These are phyloP conservation scores for Aspergillus conjunctus DNA, from an alignment of 495 filamentous ascomycete genomes.

Conservation along the genomic window DNA sequence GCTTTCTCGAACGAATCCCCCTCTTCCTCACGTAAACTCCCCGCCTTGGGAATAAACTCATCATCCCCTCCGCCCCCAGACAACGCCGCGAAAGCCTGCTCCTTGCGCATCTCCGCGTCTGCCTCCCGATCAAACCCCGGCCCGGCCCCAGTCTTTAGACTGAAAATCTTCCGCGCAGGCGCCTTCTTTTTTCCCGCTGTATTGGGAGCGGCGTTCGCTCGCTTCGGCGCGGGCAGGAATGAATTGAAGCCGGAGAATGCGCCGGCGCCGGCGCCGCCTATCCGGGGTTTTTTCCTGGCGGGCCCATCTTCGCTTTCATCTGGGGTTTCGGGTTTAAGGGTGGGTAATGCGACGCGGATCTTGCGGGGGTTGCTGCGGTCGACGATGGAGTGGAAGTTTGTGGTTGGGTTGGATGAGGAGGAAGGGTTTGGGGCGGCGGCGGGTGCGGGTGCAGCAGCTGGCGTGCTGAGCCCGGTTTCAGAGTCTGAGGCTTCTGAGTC, in stretches of 20 bases:
- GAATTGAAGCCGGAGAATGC: constrained; percentile 79
- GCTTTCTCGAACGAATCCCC: constrained; percentile 5
- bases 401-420: constrained; percentile 44
- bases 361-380: constrained; percentile 79
- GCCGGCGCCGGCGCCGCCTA: constrained; percentile 52
- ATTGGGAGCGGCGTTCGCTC: constrained; percentile 30
- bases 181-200: constrained; percentile 26
- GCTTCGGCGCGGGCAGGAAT: constrained; percentile 85
- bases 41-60: constrained; percentile 27
- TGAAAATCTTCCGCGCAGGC: constrained; percentile 50
- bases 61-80: constrained; percentile 21
- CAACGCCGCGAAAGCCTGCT: constrained; percentile 28
- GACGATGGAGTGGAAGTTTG: constrained; percentile 69
- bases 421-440: background rate
- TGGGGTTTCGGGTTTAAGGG: constrained; percentile 46
- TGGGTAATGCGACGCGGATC: constrained; percentile 74
- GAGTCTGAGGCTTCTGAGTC: constrained; percentile 79
- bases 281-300: constrained; percentile 69
- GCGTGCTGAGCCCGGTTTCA: constrained; percentile 40
- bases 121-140: constrained; percentile 73
- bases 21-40: constrained; percentile 18
- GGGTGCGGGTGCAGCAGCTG: constrained; percentile 28
- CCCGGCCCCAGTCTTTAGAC: constrained; percentile 75
- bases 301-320: constrained; percentile 55
- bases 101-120: constrained; percentile 44